Base-by-base conservation (phyloP, 1,139 yeast species). In the Scheffersomyces stambukii region DNA sequence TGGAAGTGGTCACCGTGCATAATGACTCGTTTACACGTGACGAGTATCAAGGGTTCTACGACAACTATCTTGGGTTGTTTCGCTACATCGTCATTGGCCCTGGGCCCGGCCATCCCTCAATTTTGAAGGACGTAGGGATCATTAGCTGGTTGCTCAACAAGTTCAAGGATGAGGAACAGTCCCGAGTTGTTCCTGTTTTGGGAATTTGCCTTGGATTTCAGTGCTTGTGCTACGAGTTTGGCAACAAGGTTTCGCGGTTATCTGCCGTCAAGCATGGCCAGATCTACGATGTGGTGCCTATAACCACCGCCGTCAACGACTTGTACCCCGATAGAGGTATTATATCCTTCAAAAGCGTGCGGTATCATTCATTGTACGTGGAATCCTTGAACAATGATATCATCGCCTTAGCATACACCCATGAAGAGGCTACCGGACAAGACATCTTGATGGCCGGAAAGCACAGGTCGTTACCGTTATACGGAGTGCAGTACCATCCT, bases 171-270 rank as follows among this genome's bases (percentile, higher is more conserved):
- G 31, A 42, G 14, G 36, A 46, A 0, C 10, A 16, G n/a, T 15
- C 16, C 8, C n/a, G 10, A 11, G 56, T 83, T 1, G 27, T 42
- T 4, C 97, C 98, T 0, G 70, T 88, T 0, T 59, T 93, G 29
- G 99, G 99, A 0, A 82, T 93, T 5, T 93, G 99, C 47, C 62
- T 93, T 11, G 99, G 99, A 1, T 85, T 88, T 50, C 99, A 93
- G 50, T 73, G 86, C 25, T 56, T 93, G 43, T 84, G 94, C 43
- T 57, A 69, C 24, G 72, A 72, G n/a, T 68, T 68, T 45, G 94
- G 89, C 7, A 75, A 76, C 31, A 37, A 52, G 4, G 75, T 89
- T 3, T 52, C 51, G 12, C 66, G 74, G 31, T 62, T 88, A 32
- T 52, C 58, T 1, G 59, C 69, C 3, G 81, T 89, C 8, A 77